Evolutionary conservation across 352 stramenopile genomes (phyloP), one percentile per base, ranked within the genome.

Genomic region (Globisporangium emineosum): DNA sequence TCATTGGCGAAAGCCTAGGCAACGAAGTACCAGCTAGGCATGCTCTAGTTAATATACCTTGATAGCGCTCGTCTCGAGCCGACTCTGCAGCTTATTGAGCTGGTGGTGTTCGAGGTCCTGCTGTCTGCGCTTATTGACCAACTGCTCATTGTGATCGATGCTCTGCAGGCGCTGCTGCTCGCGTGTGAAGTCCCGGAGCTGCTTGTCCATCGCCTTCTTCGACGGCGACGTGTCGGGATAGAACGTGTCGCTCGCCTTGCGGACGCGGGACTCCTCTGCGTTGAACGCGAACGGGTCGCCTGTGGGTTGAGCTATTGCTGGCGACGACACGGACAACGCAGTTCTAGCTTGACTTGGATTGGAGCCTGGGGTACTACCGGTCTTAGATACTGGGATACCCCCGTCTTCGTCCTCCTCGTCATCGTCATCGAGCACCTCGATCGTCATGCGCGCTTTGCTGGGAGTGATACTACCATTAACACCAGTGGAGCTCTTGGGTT

Each of bases 361-460:
- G 15, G 37, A 45, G n/a, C 15, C 37, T n/a, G 37, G n/a, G 37
- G 37, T n/a, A 15, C 13, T 45, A 13, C n/a, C n/a, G 13, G 13
- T 15, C 15, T 1, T 15, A n/a, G 13, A 23, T 30, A 17, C 27
- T 56, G 50, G 15, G 17, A n/a, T 2, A 12, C 37, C 25, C 12
- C n/a, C n/a, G 47, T 23, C 37, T 33, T 30, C 66, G 2, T 83
- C 69, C 0, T 76, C 61, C 13, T 76, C 69, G 23, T 77, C 72
- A 9, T 76, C 74, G 27, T 82, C 71, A 40, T 91, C 79, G 30
- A 90, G 49, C 12, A 92, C 81, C 66, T 92, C 81, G 47, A 92
- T 90, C 0, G 83, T 92, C 54, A 88, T 64, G 25, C 79, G 68
- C 21, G 65, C 60, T 73, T 89, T 79, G 5, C 42, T 54, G 29